Evolutionary conservation across 345 rosid genomes (phyloP).

Genomic region (Crucihimalaya himalaica): DNA sequence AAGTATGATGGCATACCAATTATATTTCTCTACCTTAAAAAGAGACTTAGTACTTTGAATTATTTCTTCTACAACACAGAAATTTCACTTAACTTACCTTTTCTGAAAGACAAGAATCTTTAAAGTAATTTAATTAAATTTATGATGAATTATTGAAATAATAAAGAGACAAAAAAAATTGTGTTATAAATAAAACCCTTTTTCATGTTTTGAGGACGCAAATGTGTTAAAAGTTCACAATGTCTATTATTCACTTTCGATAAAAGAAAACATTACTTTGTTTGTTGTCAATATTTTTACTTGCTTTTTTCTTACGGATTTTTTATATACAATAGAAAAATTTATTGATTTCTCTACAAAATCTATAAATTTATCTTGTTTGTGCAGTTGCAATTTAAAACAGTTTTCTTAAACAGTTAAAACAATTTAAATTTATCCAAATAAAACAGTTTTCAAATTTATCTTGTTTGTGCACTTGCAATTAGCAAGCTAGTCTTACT

Average conservation of each 20-base stretch:
- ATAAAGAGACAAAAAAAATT: neutral
- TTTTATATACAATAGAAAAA: neutral
- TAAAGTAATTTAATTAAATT: neutral
- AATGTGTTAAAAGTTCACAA: neutral
- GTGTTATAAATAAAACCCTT: neutral
- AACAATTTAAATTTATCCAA: conserved; percentile 10
- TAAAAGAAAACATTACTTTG: neutral
- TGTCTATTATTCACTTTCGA: neutral
- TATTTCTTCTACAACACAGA: neutral
- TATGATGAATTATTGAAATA: neutral
- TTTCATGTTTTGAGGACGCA: conserved; percentile 27
- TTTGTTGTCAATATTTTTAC: neutral
- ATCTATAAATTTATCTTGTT: too few relatives aligned
- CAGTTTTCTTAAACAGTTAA: too few relatives aligned
- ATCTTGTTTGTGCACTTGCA: neutral
- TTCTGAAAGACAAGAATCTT: neutral
- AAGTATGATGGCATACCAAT: too few relatives aligned
- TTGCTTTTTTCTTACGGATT: neutral
- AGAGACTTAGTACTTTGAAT: neutral
- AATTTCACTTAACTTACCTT: too few relatives aligned
- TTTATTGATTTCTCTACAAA: neutral
- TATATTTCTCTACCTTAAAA: too few relatives aligned
- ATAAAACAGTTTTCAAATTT: neutral
- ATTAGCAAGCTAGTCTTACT: neutral
- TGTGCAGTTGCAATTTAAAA: too few relatives aligned